Evolutionary conservation across 257 asterid species (phyloP).

Genomic region (Solanum ossicruentum): DNA sequence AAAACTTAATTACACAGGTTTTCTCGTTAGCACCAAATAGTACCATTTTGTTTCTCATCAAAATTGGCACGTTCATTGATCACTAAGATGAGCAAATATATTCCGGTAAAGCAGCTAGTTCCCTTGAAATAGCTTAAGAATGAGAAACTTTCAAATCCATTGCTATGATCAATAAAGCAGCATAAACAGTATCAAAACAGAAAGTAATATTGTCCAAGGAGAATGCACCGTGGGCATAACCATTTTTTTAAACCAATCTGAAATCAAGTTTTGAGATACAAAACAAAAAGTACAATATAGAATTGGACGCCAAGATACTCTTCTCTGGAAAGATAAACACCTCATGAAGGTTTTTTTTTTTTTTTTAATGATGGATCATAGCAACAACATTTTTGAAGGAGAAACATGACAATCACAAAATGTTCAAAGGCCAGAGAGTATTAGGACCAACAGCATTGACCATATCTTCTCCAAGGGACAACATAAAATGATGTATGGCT

Average conservation of each 20-base stretch:
- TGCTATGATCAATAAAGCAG: neutral
- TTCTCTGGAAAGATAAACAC: conserved; percentile 5
- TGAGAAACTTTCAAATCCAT: neutral
- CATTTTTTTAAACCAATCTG: neutral
- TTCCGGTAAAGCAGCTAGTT: neutral
- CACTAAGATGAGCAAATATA: neutral
- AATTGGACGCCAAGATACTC: neutral
- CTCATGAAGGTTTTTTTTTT: neutral
- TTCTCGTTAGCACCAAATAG: neutral
- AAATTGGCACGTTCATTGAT: neutral
- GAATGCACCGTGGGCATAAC: neutral
- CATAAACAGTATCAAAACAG: neutral
- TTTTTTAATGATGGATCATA: conserved; percentile 21
- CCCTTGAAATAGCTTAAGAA: neutral
- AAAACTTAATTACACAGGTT: neutral
- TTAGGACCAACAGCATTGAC: conserved; percentile 39
- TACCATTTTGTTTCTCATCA: neutral
- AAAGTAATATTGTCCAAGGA: neutral
- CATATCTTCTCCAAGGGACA: conserved; percentile 46
- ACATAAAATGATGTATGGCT: conserved; percentile 18
- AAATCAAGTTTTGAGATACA: neutral
- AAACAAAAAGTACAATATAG: neutral
- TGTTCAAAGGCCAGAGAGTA: conserved; percentile 47
- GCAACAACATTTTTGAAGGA: conserved; percentile 37
- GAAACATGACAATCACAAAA: conserved; percentile 43